phyloP scores from a whole-genome alignment of 331 rosid species.

The Dryas integrifolia region DNA sequence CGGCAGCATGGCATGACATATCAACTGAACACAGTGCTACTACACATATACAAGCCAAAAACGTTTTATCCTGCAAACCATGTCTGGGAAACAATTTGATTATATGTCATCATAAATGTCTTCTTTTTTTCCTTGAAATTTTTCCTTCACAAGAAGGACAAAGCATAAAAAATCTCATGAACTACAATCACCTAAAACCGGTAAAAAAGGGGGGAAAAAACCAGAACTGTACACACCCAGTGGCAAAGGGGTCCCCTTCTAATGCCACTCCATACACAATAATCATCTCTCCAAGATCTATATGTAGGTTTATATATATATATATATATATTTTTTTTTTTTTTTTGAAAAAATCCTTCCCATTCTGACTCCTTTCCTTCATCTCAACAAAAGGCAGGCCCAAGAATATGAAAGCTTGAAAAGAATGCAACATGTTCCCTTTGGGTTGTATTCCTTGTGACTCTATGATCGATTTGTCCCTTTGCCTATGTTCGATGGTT shows the following conservation, averaged over 20 bases:
- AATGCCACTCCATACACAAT: slow-evolving; percentile 43
- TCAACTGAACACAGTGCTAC: too few species aligned
- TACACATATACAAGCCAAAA: background rate
- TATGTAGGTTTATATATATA: slow-evolving; percentile 32
- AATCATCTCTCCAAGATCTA: slow-evolving; percentile 45
- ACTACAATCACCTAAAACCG: slow-evolving; percentile 21
- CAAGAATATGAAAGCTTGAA: slow-evolving; percentile 36
- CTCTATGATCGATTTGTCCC: slow-evolving; percentile 18
- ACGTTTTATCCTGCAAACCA: background rate
- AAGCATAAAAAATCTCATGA: slow-evolving; percentile 3
- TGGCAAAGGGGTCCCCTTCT: slow-evolving; percentile 32
- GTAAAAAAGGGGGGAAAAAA: slow-evolving; percentile 8
- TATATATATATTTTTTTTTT: background rate
- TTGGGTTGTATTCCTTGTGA: slow-evolving; percentile 23
- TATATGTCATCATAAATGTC: background rate
- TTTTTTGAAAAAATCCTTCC: slow-evolving; percentile 22
- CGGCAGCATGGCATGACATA: background rate
- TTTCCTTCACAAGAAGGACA: slow-evolving; percentile 8
- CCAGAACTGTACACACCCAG: slow-evolving; percentile 50
- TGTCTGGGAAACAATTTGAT: background rate
- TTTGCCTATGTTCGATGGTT: slow-evolving; percentile 36
- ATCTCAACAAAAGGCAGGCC: slow-evolving; percentile 38
- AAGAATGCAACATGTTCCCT: slow-evolving; percentile 39
- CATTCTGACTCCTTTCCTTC: slow-evolving; percentile 29
- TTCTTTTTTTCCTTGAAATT: background rate